Conservation (phyloP, 78 protist genomes). For the Dictyostelium capitatum region DNA sequence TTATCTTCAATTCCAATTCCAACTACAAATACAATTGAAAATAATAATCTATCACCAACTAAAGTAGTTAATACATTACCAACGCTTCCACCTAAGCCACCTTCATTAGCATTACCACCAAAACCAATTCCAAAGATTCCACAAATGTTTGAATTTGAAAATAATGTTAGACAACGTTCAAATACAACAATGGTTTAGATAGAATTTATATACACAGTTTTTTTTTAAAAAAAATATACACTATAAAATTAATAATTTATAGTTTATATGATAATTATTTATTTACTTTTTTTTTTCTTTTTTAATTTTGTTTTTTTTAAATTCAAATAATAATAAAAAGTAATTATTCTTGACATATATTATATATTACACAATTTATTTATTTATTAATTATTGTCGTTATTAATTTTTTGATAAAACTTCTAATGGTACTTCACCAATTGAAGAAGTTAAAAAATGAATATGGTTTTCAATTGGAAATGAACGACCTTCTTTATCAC, state of each 20-base stretch:
- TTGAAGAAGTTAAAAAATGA: slow-evolving; percentile 24
- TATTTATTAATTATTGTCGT: too few species aligned
- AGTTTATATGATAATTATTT: not conserved
- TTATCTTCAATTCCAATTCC: not conserved
- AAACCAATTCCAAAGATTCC: slow-evolving; percentile 47
- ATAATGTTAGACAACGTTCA: slow-evolving; percentile 19
- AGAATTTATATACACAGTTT: not conserved
- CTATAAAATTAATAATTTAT: not conserved
- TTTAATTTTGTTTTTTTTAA: not conserved
- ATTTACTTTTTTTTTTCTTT: not conserved
- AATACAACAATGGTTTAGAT: slow-evolving; percentile 28
- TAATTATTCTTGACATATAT: not conserved
- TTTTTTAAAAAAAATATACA: not conserved
- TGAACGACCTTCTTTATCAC: not conserved
- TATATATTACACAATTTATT: not conserved
- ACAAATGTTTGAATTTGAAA: not conserved
- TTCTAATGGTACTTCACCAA: slow-evolving; percentile 69
- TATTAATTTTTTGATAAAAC: slow-evolving; percentile 12
- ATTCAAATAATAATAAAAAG: not conserved
- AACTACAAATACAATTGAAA: not conserved
- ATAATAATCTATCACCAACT: slow-evolving; percentile 14
- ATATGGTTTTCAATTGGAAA: not conserved
- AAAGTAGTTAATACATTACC: not conserved
- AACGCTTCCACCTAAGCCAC: slow-evolving; percentile 17
- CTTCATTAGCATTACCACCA: slow-evolving; percentile 10